Percentiles rank a stretch among this genome's conserved stretches.
phyloP scores from a whole-genome alignment of 148 eudicot species.

The Vaccinium corymbosum region DNA sequence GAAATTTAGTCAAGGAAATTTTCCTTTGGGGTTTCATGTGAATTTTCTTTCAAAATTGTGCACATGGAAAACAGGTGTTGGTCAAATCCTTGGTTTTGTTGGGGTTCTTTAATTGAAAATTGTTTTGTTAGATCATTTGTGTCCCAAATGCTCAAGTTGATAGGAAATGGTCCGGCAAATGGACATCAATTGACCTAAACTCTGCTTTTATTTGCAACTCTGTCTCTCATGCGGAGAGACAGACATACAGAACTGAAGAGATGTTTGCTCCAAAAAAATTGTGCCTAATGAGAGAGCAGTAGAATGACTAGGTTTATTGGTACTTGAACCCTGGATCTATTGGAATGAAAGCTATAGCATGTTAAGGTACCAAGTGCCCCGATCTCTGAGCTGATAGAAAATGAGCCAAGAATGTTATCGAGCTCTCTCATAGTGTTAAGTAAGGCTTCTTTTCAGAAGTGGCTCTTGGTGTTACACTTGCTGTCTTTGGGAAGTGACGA shows the following conservation, averaged over 20 bases:
- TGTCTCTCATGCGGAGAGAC: too few relatives aligned
- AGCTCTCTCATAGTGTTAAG: neutral
- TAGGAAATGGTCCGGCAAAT: neutral
- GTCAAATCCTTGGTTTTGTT: neutral
- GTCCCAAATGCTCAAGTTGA: conserved; percentile 6
- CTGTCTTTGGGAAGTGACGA: neutral
- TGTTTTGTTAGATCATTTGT: neutral
- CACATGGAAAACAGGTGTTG: neutral
- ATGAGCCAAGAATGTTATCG: neutral
- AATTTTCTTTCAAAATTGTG: neutral
- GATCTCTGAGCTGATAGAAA: neutral
- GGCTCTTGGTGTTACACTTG: neutral
- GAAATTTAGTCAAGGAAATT: neutral
- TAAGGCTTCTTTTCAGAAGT: neutral
- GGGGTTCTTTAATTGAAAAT: neutral
- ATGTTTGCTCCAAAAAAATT: too few relatives aligned
- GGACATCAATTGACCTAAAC: neutral
- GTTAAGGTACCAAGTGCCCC: neutral
- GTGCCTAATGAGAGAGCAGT: neutral
- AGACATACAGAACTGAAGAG: neutral
- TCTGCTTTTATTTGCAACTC: neutral
- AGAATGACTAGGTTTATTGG: neutral
- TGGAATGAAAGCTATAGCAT: neutral
- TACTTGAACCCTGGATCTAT: neutral
- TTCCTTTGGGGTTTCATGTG: neutral